These are phyloP conservation scores for Leptographium procerum DNA, from an alignment of 2,329 filamentous ascomycete species.

Conservation along the genomic window DNA sequence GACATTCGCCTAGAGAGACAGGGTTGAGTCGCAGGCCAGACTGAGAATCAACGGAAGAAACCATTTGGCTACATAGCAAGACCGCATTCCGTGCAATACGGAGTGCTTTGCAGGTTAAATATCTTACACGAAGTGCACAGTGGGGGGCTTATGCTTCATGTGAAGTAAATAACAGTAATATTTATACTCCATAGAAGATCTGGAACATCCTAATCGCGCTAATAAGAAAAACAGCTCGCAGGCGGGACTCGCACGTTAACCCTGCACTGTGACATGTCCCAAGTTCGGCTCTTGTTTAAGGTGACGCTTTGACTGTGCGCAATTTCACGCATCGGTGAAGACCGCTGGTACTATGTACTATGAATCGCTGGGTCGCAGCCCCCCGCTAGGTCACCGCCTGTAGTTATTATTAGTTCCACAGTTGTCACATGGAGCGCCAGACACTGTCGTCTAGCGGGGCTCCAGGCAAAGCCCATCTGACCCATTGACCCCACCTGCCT, in stretches of 20 bases:
- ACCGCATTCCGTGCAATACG: neutral
- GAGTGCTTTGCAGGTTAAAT: neutral
- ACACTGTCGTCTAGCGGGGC: neutral
- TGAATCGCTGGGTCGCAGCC: neutral
- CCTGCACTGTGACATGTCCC: neutral
- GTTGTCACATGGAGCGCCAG: neutral
- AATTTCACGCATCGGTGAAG: neutral
- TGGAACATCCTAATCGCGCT: neutral
- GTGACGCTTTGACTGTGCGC: neutral
- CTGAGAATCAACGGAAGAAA: neutral
- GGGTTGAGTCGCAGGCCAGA: neutral
- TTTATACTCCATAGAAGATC: neutral
- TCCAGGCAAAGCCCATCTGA: neutral
- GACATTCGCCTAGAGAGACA: neutral
- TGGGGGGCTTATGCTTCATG: neutral
- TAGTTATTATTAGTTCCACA: neutral
- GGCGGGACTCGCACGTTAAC: neutral
- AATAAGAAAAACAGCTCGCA: neutral
- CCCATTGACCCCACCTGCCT: neutral
- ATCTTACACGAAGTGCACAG: neutral
- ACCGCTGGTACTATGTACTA: constrained; percentile 1
- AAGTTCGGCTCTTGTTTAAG: neutral
- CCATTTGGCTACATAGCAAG: too few species aligned
- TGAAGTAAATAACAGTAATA: neutral
- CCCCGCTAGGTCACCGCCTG: neutral